A percentile compares a stretch with the other conserved stretches of the same genome.
Conservation (phyloP, 202 grass and related monocot species). For the Panicum virgatum region DNA sequence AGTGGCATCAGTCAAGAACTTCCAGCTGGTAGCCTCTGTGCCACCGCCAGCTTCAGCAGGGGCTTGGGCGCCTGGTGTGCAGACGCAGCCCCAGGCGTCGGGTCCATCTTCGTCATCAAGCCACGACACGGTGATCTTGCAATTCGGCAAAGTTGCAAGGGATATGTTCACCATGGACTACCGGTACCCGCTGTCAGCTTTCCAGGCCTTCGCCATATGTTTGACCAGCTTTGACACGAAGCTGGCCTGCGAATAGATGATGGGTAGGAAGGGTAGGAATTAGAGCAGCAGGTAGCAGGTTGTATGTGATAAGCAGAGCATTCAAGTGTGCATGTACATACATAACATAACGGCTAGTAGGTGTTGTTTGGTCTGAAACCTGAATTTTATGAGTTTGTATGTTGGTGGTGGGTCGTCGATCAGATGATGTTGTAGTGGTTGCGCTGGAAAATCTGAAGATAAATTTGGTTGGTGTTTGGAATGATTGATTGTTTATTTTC, state of each 20-base stretch:
- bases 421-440: neutral
- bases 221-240: slow-evolving; percentile 96
- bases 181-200: slow-evolving; percentile 85
- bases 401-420: too few species aligned
- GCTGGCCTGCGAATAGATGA: slow-evolving; percentile 85
- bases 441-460: neutral
- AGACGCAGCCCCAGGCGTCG: slow-evolving; percentile 26
- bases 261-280: neutral
- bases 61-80: too few species aligned
- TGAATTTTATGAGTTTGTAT: neutral
- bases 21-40: slow-evolving; percentile 80
- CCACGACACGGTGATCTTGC: slow-evolving; percentile 76
- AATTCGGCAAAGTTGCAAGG: slow-evolving; percentile 90
- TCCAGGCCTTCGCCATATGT: slow-evolving; percentile 97
- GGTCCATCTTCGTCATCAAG: slow-evolving; percentile 34
- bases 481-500: too few species aligned
- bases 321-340: too few species aligned
- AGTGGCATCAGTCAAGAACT: slow-evolving; percentile 91
- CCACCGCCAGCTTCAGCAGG: slow-evolving; percentile 6
- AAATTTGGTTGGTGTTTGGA: neutral
- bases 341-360: too few species aligned
- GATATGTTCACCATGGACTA: slow-evolving; percentile 97
- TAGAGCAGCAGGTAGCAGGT: neutral
- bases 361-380: neutral
- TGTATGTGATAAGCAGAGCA: neutral